These are phyloP conservation scores for Elasticomyces elasticus DNA, from an alignment of 495 filamentous ascomycete genomes.

Conservation along the genomic window DNA sequence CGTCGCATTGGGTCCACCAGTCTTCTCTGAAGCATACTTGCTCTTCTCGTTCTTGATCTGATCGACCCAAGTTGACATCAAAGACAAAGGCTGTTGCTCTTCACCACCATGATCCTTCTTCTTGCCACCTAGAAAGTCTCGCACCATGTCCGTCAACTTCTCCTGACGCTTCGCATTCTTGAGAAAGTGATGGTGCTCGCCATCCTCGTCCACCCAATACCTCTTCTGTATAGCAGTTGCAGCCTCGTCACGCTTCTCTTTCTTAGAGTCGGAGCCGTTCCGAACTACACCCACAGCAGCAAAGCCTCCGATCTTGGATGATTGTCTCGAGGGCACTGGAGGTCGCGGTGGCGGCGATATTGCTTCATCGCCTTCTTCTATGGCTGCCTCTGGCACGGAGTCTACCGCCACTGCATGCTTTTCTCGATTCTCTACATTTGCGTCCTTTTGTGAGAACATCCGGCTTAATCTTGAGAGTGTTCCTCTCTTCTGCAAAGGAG, in stretches of 20 bases:
- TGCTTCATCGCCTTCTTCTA: constrained; percentile 15
- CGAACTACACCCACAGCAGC: constrained; percentile 21
- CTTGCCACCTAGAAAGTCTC: constrained; percentile 66
- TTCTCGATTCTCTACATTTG: constrained; percentile 22
- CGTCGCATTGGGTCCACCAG: constrained; percentile 64
- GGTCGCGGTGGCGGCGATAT: constrained; percentile 13
- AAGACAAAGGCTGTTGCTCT: constrained; percentile 69
- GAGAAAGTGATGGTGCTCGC: constrained; percentile 75
- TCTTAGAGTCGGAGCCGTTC: constrained; percentile 25
- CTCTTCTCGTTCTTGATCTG: constrained; percentile 84
- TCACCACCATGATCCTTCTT: constrained; percentile 61
- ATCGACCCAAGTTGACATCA: constrained; percentile 94
- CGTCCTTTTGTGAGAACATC: constrained; percentile 31
- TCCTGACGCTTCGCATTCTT: constrained; percentile 84
- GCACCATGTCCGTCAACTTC: constrained; percentile 86
- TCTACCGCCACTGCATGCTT: not conserved
- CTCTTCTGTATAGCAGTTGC: constrained; percentile 37
- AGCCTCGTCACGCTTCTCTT: constrained; percentile 21
- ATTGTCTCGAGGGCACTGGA: constrained; percentile 19
- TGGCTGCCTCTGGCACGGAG: constrained; percentile 21
- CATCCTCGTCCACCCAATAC: constrained; percentile 51
- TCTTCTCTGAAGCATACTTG: constrained; percentile 63
- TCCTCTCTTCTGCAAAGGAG: constrained; percentile 24
- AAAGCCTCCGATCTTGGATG: constrained; percentile 15
- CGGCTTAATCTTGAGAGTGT: constrained; percentile 32